phyloP scores from a whole-genome alignment of 1,284 basidiomycete genomes.

The Retiboletus flavoniger region DNA sequence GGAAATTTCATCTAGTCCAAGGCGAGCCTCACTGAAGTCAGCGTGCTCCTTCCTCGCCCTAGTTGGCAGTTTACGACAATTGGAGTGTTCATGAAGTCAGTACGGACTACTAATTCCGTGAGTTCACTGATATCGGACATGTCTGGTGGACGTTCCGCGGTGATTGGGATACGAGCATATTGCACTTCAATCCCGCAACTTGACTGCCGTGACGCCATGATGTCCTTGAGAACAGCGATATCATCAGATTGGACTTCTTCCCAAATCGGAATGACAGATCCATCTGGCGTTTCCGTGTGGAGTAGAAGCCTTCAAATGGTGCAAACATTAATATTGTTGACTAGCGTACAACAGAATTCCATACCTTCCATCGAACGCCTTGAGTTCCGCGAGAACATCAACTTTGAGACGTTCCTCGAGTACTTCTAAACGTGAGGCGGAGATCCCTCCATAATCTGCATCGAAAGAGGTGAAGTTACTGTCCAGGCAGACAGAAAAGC shows the following conservation, averaged over 20 bases:
- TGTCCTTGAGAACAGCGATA: conserved; percentile 84
- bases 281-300: conserved; percentile 88
- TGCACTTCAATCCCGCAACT: conserved; percentile 59
- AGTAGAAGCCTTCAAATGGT: conserved; percentile 59
- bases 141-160: conserved; percentile 74
- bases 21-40: conserved; percentile 68
- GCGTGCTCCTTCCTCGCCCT: conserved; percentile 89
- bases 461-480: conserved; percentile 1
- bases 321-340: conserved; percentile 1
- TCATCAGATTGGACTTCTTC: conserved; percentile 81
- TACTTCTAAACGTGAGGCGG: conserved; percentile 80
- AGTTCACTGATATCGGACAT: conserved; percentile 71
- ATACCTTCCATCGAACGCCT: conserved; percentile 78
- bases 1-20: not conserved
- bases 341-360: conserved; percentile 14
- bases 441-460: conserved; percentile 90
- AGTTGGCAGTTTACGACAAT: conserved; percentile 97
- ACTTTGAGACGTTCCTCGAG: conserved; percentile 90
- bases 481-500: not conserved
- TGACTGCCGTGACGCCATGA: conserved; percentile 70
- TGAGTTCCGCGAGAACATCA: conserved; percentile 85
- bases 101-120: conserved; percentile 80
- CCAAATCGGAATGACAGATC: conserved; percentile 93
- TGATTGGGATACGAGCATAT: conserved; percentile 90
- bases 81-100: conserved; percentile 69